Base-by-base conservation (phyloP, 345 rosid species). In the Lumnitzera littorea region DNA sequence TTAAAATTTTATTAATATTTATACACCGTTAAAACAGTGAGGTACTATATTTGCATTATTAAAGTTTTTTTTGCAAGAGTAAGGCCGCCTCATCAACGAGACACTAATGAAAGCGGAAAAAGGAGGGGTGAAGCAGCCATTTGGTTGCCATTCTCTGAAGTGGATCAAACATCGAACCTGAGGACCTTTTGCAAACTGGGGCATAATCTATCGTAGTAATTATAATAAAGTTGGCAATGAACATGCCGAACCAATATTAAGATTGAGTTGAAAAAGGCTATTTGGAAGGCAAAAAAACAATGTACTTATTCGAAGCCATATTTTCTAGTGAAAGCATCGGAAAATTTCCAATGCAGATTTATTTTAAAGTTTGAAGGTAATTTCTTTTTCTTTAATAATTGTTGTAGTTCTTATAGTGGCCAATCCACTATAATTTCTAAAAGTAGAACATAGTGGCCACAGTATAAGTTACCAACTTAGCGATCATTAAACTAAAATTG, bases 41-140 rank as follows among this genome's bases (percentile, higher is more conserved):
- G n/a, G n/a, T n/a, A n/a, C n/a, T n/a, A n/a, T n/a, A n/a, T n/a
- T n/a, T n/a, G n/a, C n/a, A n/a, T n/a, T n/a, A n/a, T n/a, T n/a
- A n/a, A n/a, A n/a, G n/a, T n/a, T n/a, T n/a, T n/a, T n/a, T n/a
- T n/a, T n/a, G n/a, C n/a, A n/a, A n/a, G n/a, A n/a, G n/a, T n/a
- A n/a, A n/a, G n/a, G n/a, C n/a, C n/a, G n/a, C n/a, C n/a, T n/a
- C 98, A 66, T 88, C 84, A 27, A 91, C 90, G 25, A 91, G 81
- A 60, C 98, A 91, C 48, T 91, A 91, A 53, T 88, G 98, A 29
- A 88, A 88, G 70, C 86, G n/a, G 95, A 63, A 91, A 62, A 3
- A 95, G 85, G 12, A 91, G 98, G 62, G 88, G 90, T 47, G 96
- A 91, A 0, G 98, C 98, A 51, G 88, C 88, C 11, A 91, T 81